Evolutionary conservation across 2,329 filamentous ascomycete species (phyloP).

Genomic region (Sporothrix euskadiensis): DNA sequence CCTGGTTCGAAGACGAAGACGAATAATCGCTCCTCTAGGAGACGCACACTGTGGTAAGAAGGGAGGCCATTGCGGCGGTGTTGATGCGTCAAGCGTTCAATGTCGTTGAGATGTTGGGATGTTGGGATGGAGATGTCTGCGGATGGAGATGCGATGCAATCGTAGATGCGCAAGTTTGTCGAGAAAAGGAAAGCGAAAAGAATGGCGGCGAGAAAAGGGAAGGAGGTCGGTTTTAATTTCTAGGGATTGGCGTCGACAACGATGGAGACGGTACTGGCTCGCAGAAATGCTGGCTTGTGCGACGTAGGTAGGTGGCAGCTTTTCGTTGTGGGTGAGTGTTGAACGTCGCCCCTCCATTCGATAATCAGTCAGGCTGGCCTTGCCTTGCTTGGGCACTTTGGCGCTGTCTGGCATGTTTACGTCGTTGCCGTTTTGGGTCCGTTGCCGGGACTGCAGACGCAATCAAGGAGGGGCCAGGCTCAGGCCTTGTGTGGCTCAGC

Average conservation of each 20-base stretch:
- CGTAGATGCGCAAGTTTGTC: background rate
- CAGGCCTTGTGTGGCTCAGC: conserved; percentile 17
- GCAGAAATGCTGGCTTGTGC: conserved; percentile 5
- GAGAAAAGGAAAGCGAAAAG: background rate
- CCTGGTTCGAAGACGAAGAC: background rate
- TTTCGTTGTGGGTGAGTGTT: background rate
- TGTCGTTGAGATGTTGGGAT: background rate
- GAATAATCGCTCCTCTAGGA: no score
- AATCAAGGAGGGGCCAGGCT: background rate
- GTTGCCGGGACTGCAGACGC: conserved; percentile 31
- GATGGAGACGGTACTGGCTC: background rate
- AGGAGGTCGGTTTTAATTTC: background rate
- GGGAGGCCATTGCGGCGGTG: conserved; percentile 32
- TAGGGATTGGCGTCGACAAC: background rate
- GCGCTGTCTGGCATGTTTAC: conserved; percentile 31
- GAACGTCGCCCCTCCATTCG: background rate
- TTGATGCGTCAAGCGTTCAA: background rate
- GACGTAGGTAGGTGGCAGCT: conserved; percentile 15
- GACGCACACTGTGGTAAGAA: conserved; percentile 39
- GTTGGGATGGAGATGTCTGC: background rate
- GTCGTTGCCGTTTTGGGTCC: conserved; percentile 31
- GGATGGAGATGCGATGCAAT: background rate
- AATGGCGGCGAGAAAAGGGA: background rate
- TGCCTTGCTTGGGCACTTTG: background rate
- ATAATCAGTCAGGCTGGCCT: background rate